Base-by-base conservation (phyloP, 805 yeast species). In the Saccharomyces jurei region DNA sequence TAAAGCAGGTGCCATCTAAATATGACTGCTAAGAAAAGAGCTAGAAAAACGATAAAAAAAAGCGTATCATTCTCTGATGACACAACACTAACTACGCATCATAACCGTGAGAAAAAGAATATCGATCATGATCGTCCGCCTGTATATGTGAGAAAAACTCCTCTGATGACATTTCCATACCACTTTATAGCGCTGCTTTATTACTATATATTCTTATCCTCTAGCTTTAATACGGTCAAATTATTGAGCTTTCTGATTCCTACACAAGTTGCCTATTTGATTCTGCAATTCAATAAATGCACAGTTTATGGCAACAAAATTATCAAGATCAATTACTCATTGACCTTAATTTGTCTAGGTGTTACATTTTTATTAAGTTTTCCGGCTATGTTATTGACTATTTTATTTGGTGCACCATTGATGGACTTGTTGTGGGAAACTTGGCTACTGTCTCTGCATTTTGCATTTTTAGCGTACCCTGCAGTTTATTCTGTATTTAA, bases 331-430 rank as follows among this genome's bases (percentile, higher is more conserved):
- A 69, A 69, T 27, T 29, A 55, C 22, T 53, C 66, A 2, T 51
- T 68, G 46, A 48, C 65, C 2, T 36, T 69, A 0, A 52, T 64
- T 22, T 58, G 71, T 1, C 49, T 66, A 3, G 59, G 58, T 31
- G 66, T 66, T 11, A 46, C 70, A 1, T 32, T 64, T 17, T 26
- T 63, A 10, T 49, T 70, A 10, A 61, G 70, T 47, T 9, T 66
- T 5, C 67, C 71, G 2, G 56, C 67, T 2, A 56, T 59, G 52
- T 36, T 70, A 1, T 55, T 77, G 1, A 66, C 86, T 49, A 74
- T 89, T 1, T 62, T 89, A 11, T 81, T 88, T 64, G 97, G 97
- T 6, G 95, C 96, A 0, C 96, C 97, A 13, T 73, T 86, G 47
- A 71, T 81, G 1, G 73, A 80, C 1, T 74, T 77, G 36, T 55